Evolutionary conservation across 164 flowering plant species (phyloP), one percentile per base, ranked within the genome.

Genomic region (Taxillus chinensis): DNA sequence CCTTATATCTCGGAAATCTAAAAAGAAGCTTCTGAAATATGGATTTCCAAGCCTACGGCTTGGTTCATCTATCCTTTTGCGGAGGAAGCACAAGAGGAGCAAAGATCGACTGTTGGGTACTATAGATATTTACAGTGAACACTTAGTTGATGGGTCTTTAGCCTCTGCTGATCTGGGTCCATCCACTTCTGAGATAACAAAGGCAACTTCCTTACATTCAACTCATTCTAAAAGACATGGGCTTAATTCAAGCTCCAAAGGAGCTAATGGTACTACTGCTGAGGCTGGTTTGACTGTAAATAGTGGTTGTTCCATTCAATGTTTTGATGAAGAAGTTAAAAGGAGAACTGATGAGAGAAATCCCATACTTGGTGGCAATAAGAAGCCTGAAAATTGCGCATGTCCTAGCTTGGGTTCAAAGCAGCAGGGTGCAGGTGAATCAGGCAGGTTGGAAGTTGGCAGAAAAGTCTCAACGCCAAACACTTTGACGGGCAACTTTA

Each of bases 171-270:
- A 68, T 66, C 45, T 56, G 3, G 82, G 77, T 49, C 80, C 81
- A 61, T 82, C 89, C 4, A 78, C 85, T 50, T 77, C 87, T 55
- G 79, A 73, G 39, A 58, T 59, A 65, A 62, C 68, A 38, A 17
- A 45, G n/a, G 57, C 39, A 40, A 54, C 41, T 60, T 63, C 54
- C 48, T 14, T 39, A n/a, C 51, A 16, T 59, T 54, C 70, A 50
- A 38, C 41, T 14, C 67, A n/a, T 38, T 53, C 71, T 58, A 62
- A 7, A 58, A 74, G 40, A 66, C 73, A 61, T 63, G 27, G 45
- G 11, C 41, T 5, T 41, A 73, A 63, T 52, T 67, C 75, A 61
- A 37, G 52, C 57, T 12, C 39, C 27, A 27, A 27, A 27, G 27
- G 27, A 27, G 27, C 27, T 27, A 27, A 27, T 27, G 27, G 27